These are phyloP conservation scores for Entamoeba invadens DNA, from an alignment of 208 protist species.

Conservation along the genomic window DNA sequence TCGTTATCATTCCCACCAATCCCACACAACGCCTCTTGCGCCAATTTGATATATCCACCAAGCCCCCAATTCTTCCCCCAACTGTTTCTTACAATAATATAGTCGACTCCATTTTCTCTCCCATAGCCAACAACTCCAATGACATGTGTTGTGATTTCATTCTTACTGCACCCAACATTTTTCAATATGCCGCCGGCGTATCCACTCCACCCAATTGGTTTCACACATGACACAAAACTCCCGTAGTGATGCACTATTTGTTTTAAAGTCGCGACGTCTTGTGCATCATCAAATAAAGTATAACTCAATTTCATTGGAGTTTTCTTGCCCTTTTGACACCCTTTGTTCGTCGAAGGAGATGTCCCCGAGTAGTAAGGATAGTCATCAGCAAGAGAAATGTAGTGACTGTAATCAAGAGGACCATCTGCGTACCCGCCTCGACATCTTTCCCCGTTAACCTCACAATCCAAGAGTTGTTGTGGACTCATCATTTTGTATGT, in stretches of 20 bases:
- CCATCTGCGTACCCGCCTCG: neutral
- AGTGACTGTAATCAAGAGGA: neutral
- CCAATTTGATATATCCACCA: neutral
- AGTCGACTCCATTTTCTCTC: neutral
- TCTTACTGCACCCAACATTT: neutral
- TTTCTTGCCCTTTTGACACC: neutral
- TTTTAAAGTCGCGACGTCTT: neutral
- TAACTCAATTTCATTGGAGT: neutral
- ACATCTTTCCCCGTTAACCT: neutral
- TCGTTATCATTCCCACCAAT: neutral
- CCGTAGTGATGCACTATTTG: neutral
- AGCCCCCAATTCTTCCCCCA: neutral
- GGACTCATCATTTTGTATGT: neutral
- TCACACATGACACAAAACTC: neutral
- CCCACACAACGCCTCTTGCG: neutral
- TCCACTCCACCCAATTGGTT: neutral
- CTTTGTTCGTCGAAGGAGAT: neutral
- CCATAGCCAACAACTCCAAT: constrained; percentile 27
- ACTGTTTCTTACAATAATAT: constrained; percentile 1
- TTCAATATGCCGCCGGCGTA: neutral
- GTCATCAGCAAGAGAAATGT: neutral
- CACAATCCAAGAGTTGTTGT: neutral
- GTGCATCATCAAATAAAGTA: neutral
- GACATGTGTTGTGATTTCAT: neutral
- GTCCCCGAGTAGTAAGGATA: neutral